Conservation (phyloP, 2,329 filamentous ascomycete species). For the Harringtonia aguacate region DNA sequence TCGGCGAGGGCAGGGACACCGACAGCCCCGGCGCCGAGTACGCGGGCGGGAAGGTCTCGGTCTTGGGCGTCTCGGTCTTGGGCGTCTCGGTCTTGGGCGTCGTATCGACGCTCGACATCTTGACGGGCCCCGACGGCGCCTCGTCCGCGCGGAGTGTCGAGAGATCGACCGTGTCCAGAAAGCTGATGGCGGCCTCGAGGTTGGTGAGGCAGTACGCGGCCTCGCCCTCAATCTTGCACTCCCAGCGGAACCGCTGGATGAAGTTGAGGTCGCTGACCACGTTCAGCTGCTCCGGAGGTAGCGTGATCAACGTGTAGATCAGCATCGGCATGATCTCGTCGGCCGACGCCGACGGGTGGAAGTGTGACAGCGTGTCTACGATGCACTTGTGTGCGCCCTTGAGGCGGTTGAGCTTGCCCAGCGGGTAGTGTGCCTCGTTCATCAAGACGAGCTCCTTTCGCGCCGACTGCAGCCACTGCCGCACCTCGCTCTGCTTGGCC, state of each 20-base stretch:
- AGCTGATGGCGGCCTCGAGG: conserved; percentile 86
- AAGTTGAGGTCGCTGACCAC: conserved; percentile 93
- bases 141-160: conserved; percentile 80
- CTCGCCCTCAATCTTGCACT: conserved; percentile 81
- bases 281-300: conserved; percentile 74
- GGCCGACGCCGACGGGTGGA: conserved; percentile 73
- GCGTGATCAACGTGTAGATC: conserved; percentile 90
- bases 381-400: conserved; percentile 88
- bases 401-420: conserved; percentile 83
- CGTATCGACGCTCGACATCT: conserved; percentile 31
- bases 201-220: conserved; percentile 95
- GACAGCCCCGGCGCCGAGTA: conserved; percentile 22
- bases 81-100: conserved; percentile 42
- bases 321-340: conserved; percentile 96
- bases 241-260: conserved; percentile 81
- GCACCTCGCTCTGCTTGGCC: conserved; percentile 56
- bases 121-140: conserved; percentile 54
- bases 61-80: conserved; percentile 34
- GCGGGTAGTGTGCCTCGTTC: conserved; percentile 76
- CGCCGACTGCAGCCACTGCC: conserved; percentile 60
- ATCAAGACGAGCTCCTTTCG: conserved; percentile 64
- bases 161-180: conserved; percentile 89
- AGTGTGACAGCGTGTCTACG: conserved; percentile 68
- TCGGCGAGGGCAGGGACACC: conserved; percentile 19
- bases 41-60: conserved; percentile 43